Base-by-base conservation (phyloP, 441 rosid species). In the Gossypium gossypioides region DNA sequence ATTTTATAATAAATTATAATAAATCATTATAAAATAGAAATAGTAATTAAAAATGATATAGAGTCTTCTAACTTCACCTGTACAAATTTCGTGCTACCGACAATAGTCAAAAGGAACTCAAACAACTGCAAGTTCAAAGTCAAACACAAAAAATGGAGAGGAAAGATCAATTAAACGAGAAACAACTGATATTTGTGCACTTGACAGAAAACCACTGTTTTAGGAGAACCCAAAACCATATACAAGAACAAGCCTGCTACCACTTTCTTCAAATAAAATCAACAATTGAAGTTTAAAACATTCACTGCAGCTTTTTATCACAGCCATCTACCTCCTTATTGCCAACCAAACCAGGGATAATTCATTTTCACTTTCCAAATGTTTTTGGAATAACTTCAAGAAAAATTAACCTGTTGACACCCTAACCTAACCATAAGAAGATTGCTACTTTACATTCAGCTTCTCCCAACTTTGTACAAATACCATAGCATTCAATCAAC, bases 51-150 rank as follows among this genome's bases (percentile, higher is more conserved):
- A 21, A 25, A 73, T 15, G 18, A 22, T 5, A 37, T 22, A 22
- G 22, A 81, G 34, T 61, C 37, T 78, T 80, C 70, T 25, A 19
- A 78, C 71, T 71, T 76, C 77, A 94, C 99, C 97, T 92, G 87
- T 74, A 78, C 86, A 67, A 92, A 75, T 77, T 80, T 92, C 73
- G 74, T 76, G 77, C 87, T 87, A 81, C 97, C 89, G 72, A 87
- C 90, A 73, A 92, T 68, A 67, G 97, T 90, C 86, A 91, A 80
- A 27, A 94, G 86, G 85, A 87, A 88, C 87, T 94, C 99, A 80
- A 92, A 87, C 78, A 92, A 78, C 99, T 94, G 93, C 67, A 84
- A 58, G 69, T 34, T 62, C 60, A 77, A 76, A 64, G 76, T 18
- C 55, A 67, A 51, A 8, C 48, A 37, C 70, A 77, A 59, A 37